A percentile compares a stretch with the other conserved stretches of the same genome.
Conservation (phyloP, 805 yeast species). For the Candida succiphila region DNA sequence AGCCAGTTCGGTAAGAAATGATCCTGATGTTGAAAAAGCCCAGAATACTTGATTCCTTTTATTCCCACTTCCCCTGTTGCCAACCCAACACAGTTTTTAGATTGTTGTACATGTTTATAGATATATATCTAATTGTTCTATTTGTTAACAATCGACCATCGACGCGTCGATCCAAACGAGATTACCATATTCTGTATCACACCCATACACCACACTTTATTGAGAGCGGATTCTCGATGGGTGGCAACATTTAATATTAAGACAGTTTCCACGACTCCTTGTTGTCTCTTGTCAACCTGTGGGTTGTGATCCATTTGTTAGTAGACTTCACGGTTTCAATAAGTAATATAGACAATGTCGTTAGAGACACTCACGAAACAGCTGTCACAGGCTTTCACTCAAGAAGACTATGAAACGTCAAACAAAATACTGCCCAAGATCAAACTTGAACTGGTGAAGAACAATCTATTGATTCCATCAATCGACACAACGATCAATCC, state of each 20-base stretch:
- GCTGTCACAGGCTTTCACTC: slow-evolving; percentile 53
- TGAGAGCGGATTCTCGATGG: too few relatives aligned
- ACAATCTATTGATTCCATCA: slow-evolving; percentile 64
- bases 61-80: background rate
- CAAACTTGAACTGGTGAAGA: slow-evolving; percentile 71
- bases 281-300: too few relatives aligned
- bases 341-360: too few relatives aligned
- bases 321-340: too few relatives aligned
- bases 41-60: background rate
- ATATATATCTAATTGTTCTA: too few relatives aligned
- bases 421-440: slow-evolving; percentile 55
- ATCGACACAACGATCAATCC: slow-evolving; percentile 29
- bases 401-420: slow-evolving; percentile 53
- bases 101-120: background rate
- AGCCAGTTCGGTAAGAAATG: slow-evolving; percentile 27
- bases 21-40: background rate
- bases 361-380: slow-evolving; percentile 62
- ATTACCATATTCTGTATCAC: too few relatives aligned
- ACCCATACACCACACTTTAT: too few relatives aligned
- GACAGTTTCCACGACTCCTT: too few relatives aligned
- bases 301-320: too few relatives aligned
- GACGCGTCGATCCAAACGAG: too few relatives aligned
- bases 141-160: too few relatives aligned
- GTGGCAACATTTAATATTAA: too few relatives aligned
- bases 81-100: background rate